Percentiles rank a stretch among this genome's conserved stretches.
These are phyloP conservation scores for Candida pini DNA, from an alignment of 805 yeast species.

Conservation along the genomic window DNA sequence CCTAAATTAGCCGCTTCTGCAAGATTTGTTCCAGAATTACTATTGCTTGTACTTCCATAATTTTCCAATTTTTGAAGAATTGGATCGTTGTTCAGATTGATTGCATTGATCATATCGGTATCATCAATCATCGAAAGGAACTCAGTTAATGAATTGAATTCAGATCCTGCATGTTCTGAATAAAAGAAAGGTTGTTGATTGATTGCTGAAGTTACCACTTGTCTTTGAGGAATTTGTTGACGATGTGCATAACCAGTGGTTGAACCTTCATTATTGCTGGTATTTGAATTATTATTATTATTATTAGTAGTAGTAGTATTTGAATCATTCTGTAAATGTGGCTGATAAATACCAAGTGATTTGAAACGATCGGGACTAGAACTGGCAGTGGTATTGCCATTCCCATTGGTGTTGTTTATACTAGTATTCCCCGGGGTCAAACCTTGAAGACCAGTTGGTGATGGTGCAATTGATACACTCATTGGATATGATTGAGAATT, in stretches of 20 bases:
- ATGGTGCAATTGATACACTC: conserved; percentile 1
- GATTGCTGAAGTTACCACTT: conserved; percentile 19
- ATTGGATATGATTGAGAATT: conserved; percentile 1
- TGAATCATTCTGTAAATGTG: conserved; percentile 6
- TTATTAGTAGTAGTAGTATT: no score
- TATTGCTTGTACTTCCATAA: conserved; percentile 16
- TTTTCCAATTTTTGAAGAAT: conserved; percentile 30
- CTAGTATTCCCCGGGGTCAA: conserved; percentile 8
- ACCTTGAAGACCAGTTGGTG: conserved; percentile 1
- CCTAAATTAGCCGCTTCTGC: conserved; percentile 4
- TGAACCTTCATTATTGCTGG: not conserved
- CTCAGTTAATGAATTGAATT: conserved; percentile 84
- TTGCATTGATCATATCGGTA: conserved; percentile 54
- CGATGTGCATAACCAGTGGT: conserved; percentile 1
- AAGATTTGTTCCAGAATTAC: conserved; percentile 16
- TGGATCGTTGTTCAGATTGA: conserved; percentile 32
- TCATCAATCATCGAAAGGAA: conserved; percentile 88
- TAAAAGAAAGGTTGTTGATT: conserved; percentile 74
- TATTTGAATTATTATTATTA: not conserved
- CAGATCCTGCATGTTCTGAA: conserved; percentile 90
- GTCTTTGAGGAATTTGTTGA: conserved; percentile 3
- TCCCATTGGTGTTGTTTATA: conserved; percentile 1
- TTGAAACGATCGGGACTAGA: conserved; percentile 8
- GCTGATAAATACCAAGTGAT: conserved; percentile 12
- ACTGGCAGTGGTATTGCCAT: not conserved